Conservation (phyloP, 108 stramenopile genomes). For the Nitzschia sp. region DNA sequence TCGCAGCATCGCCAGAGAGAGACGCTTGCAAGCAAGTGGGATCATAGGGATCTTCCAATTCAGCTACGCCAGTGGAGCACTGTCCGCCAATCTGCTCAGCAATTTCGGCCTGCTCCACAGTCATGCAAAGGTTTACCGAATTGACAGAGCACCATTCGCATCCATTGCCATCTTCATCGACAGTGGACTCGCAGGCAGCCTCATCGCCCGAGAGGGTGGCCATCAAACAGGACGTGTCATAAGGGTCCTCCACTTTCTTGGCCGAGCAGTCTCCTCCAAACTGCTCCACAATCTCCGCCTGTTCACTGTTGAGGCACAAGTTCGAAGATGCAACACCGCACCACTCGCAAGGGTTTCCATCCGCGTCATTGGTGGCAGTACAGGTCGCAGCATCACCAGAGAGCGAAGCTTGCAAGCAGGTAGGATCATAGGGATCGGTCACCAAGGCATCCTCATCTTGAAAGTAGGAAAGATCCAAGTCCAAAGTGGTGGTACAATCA, state of each 20-base stretch:
- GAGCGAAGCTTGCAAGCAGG: slow-evolving; percentile 20
- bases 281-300: slow-evolving; percentile 35
- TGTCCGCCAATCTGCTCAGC: slow-evolving; percentile 25
- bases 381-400: slow-evolving; percentile 16
- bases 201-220: slow-evolving; percentile 22
- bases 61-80: slow-evolving; percentile 4
- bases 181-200: slow-evolving; percentile 26
- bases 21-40: slow-evolving; percentile 15
- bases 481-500: slow-evolving; percentile 28
- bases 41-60: slow-evolving; percentile 15
- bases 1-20: slow-evolving; percentile 4
- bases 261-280: slow-evolving; percentile 28
- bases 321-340: slow-evolving; percentile 12
- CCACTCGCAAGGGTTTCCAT: slow-evolving; percentile 35
- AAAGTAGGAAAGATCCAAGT: neutral
- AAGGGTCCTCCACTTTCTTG: slow-evolving; percentile 12
- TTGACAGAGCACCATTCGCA: slow-evolving; percentile 40
- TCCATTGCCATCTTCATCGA: slow-evolving; percentile 37
- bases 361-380: slow-evolving; percentile 18
- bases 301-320: slow-evolving; percentile 34
- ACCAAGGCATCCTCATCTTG: neutral
- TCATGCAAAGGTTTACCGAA: slow-evolving; percentile 21
- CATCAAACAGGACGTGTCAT: slow-evolving; percentile 32
- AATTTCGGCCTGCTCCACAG: slow-evolving; percentile 26
- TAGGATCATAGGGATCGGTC: slow-evolving; percentile 17